Conservation (phyloP, 1,284 basidiomycete species). For the Vanrija sp. region DNA sequence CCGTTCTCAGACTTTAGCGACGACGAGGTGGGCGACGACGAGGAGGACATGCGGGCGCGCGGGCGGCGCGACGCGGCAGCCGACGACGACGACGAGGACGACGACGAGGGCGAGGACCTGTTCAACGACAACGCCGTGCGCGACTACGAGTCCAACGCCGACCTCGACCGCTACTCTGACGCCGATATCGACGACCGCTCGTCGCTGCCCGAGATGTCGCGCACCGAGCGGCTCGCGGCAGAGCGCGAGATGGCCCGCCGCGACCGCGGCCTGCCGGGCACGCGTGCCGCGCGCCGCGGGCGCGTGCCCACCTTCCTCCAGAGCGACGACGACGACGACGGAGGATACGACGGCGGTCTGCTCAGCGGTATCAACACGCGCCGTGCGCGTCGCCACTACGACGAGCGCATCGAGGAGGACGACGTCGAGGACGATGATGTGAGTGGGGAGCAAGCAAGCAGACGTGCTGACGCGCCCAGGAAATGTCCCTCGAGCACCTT, state of each 20-base stretch:
- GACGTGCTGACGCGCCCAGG: conserved; percentile 53
- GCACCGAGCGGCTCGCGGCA: conserved; percentile 71
- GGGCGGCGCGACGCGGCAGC: conserved; percentile 59
- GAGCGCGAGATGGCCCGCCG: conserved; percentile 85
- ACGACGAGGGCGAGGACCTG: conserved; percentile 82
- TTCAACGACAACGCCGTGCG: conserved; percentile 75
- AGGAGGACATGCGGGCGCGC: conserved; percentile 56
- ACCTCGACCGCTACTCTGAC: conserved; percentile 83
- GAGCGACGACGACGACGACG: conserved; percentile 64
- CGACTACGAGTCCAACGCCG: conserved; percentile 79
- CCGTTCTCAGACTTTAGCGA: conserved; percentile 86
- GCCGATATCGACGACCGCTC: conserved; percentile 82
- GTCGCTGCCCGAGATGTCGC: conserved; percentile 68
- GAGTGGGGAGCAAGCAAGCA: conserved; percentile 49
- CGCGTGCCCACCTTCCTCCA: conserved; percentile 80
- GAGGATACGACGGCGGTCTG: conserved; percentile 55
- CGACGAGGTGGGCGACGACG: conserved; percentile 69
- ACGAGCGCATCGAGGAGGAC: conserved; percentile 77
- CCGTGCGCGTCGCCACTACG: conserved; percentile 77
- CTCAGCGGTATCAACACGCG: conserved; percentile 64
- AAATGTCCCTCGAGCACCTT: conserved; percentile 90
- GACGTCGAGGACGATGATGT: conserved; percentile 73
- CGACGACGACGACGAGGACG: conserved; percentile 55
- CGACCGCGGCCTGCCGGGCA: conserved; percentile 71
- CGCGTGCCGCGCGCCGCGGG: conserved; percentile 67